phyloP scores from a whole-genome alignment of 139 green algal species.

The Micromonas pusilla region DNA sequence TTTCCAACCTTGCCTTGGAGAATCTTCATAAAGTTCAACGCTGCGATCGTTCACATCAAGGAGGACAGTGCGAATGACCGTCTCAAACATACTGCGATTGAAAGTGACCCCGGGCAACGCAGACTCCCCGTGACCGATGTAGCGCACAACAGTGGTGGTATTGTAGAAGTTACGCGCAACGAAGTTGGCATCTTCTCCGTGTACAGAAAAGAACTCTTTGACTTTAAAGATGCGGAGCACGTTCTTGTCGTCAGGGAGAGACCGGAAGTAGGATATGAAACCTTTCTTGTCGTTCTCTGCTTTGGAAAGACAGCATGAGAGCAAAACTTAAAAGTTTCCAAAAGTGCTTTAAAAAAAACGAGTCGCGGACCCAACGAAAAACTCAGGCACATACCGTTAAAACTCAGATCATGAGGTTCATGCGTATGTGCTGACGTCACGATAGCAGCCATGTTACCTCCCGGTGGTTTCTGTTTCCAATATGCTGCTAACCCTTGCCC shows the following conservation, averaged over 20 bases:
- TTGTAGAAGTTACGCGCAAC: slow-evolving; percentile 55
- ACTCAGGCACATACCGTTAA: too few relatives aligned
- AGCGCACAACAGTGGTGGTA: slow-evolving; percentile 41
- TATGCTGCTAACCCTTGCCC: too few relatives aligned
- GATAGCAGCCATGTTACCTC: too few relatives aligned
- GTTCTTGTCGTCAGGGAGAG: slow-evolving; percentile 40
- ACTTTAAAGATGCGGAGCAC: slow-evolving; percentile 63
- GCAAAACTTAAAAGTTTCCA: too few relatives aligned
- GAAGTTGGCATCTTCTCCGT: slow-evolving; percentile 60
- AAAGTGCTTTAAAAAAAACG: too few relatives aligned
- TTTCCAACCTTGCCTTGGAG: slow-evolving; percentile 33
- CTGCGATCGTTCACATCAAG: slow-evolving; percentile 51
- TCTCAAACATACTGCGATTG: slow-evolving; percentile 61
- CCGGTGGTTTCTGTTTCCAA: too few relatives aligned
- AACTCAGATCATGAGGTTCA: too few relatives aligned
- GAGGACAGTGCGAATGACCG: slow-evolving; percentile 60
- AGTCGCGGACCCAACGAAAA: too few relatives aligned
- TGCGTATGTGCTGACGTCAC: too few relatives aligned
- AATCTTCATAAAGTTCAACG: slow-evolving; percentile 75
- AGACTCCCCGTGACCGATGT: background rate
- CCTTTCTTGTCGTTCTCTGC: slow-evolving; percentile 12
- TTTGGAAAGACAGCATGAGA: too few relatives aligned
- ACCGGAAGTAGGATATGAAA: slow-evolving; percentile 48
- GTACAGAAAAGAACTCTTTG: slow-evolving; percentile 66
- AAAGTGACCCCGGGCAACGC: slow-evolving; percentile 56